Conservation (phyloP, 495 filamentous ascomycete species). For the Xylaria nigripes region DNA sequence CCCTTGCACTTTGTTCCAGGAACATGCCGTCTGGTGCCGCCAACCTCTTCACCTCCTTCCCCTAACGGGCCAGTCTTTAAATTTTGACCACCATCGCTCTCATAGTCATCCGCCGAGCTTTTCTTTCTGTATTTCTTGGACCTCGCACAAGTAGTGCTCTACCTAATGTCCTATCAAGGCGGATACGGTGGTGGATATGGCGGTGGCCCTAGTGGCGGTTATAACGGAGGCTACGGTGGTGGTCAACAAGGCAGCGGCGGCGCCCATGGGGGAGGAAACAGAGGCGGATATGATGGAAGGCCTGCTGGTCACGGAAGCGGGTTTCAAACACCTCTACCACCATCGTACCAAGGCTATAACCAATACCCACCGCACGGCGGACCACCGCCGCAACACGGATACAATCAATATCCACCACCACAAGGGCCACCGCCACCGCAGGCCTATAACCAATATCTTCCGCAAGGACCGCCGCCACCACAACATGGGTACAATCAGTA, state of each 20-base stretch:
- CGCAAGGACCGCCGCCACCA: conserved; percentile 11
- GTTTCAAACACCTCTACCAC: conserved; percentile 8
- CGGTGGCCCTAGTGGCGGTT: not conserved
- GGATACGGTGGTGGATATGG: conserved; percentile 5
- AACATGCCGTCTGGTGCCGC: too few relatives aligned
- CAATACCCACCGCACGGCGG: conserved; percentile 14
- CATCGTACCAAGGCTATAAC: conserved; percentile 7
- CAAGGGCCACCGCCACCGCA: conserved; percentile 20
- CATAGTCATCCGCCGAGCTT: not conserved
- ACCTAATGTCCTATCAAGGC: conserved; percentile 7
- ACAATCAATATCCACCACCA: conserved; percentile 13
- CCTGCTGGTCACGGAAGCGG: conserved; percentile 13
- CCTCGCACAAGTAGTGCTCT: not conserved
- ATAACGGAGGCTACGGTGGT: conserved; percentile 17
- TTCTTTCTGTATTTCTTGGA: not conserved
- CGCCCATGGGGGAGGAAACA: not conserved
- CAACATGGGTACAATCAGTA: conserved; percentile 16
- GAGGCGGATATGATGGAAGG: not conserved
- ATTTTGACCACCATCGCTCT: not conserved
- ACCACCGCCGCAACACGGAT: conserved; percentile 10
- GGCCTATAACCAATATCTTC: conserved; percentile 23
- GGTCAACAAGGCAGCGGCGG: not conserved
- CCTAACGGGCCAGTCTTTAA: not conserved
- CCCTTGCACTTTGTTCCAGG: not conserved
- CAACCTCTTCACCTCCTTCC: not conserved